Evolutionary conservation across 176 grass and related monocot genomes (phyloP).

Genomic region (Aegilops longissima): DNA sequence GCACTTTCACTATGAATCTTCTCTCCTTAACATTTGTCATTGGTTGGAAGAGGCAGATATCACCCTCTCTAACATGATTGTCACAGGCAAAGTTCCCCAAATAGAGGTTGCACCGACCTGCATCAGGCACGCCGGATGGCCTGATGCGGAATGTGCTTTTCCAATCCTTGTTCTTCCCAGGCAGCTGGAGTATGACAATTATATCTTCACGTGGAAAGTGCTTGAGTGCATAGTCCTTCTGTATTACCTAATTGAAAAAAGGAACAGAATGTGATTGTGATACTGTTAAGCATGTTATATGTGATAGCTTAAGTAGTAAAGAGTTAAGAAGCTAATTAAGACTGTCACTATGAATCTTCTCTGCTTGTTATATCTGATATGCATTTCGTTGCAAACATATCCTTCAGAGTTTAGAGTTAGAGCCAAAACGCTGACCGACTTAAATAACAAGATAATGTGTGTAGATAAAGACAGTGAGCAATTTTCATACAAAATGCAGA

Average conservation of each 20-base stretch:
- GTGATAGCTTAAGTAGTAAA: background rate
- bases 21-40: background rate
- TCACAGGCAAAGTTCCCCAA: constrained; percentile 32
- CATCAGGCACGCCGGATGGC: background rate
- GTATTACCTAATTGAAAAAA: constrained; percentile 29
- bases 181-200: constrained; percentile 17
- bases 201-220: constrained; percentile 10
- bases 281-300: background rate
- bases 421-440: too few relatives aligned
- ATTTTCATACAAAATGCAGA: background rate
- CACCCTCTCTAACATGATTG: constrained; percentile 37
- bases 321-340: too few relatives aligned
- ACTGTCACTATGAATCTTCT: background rate
- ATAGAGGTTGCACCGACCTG: background rate
- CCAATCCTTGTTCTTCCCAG: constrained; percentile 40
- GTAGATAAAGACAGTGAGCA: too few relatives aligned
- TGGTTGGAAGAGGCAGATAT: constrained; percentile 38
- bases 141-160: background rate
- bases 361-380: too few relatives aligned
- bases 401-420: too few relatives aligned
- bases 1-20: constrained; percentile 28
- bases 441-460: background rate
- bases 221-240: constrained; percentile 12
- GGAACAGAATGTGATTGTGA: background rate
- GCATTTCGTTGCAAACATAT: too few relatives aligned